phyloP scores from a whole-genome alignment of 2,329 filamentous ascomycete species.

The Cryphonectria naterciae region DNA sequence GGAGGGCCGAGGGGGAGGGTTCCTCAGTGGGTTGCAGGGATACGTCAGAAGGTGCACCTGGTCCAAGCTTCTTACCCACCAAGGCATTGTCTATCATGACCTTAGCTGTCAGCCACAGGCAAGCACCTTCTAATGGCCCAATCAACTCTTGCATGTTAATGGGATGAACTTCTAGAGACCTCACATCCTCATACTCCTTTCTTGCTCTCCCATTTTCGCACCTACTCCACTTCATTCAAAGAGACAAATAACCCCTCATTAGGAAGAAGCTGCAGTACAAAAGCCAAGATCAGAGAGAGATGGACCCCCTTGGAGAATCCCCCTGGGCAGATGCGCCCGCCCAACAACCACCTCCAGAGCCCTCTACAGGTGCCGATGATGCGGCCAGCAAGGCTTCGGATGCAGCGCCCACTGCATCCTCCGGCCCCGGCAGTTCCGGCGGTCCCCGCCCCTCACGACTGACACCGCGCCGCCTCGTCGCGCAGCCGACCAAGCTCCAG shows the following conservation, averaged over 20 bases:
- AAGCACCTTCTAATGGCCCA: neutral
- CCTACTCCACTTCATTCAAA: neutral
- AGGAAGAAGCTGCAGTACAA: neutral
- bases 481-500: slow-evolving; percentile 77
- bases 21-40: neutral
- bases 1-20: neutral
- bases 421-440: slow-evolving; percentile 34
- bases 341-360: slow-evolving; percentile 37
- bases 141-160: neutral
- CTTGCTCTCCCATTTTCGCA: no score
- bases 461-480: slow-evolving; percentile 66
- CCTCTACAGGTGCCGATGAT: slow-evolving; percentile 36
- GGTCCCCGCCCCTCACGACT: slow-evolving; percentile 49
- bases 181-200: neutral
- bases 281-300: slow-evolving; percentile 36
- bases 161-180: neutral
- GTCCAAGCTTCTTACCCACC: slow-evolving; percentile 16
- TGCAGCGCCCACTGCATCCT: slow-evolving; percentile 36
- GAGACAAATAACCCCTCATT: neutral
- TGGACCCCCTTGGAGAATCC: slow-evolving; percentile 56
- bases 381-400: slow-evolving; percentile 37
- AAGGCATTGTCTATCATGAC: neutral
- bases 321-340: slow-evolving; percentile 56
- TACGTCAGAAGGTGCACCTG: slow-evolving; percentile 16
- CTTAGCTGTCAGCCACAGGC: slow-evolving; percentile 1